Evolutionary conservation across 306 rosid species (phyloP), one percentile per base, ranked within the genome.

Genomic region (Cucumis cinereus): DNA sequence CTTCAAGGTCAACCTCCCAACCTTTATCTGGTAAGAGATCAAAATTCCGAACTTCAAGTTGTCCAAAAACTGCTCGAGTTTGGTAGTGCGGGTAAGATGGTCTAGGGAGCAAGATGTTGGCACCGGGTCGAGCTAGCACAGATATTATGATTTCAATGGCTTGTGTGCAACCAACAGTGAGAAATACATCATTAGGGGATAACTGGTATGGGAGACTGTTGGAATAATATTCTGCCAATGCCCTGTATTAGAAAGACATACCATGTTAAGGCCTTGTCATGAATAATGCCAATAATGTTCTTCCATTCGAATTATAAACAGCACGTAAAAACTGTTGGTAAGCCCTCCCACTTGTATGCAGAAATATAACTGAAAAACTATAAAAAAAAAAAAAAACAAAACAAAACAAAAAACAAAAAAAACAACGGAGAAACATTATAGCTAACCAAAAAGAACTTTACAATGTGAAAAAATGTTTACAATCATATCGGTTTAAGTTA

Each of bases 101-200:
- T 77, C 86, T 82, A 22, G 96, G 88, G 26, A 90, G 88, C 53
- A 90, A 88, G 83, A 90, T 90, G 81, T 88, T 88, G 64, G 89
- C 90, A 50, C 82, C 87, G 2, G 93, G 88, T 14, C 87, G 82
- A 13, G 93, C 86, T 54, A 90, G 85, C 23, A 83, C 91, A 64
- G 88, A 72, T 20, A 85, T 61, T 60, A 85, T 68, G 63, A 87
- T 81, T 55, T 88, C 84, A 79, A 90, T 87, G 58, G 92, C 92
- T 78, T 90, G 91, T 57, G 91, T 84, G 79, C 88, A 83, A 35
- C 96, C 96, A 67, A 78, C 10, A 0, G 93, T 88, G 45, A 88
- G 68, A 83, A 77, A 90, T 13, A 88, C 84, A 58, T 81, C 81
- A 13, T 77, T 69, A 12, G 73, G 59, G 41, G 63, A 52, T 59